phyloP scores from a whole-genome alignment of 805 yeast genomes.

The Saccharomycopsis microspora region DNA sequence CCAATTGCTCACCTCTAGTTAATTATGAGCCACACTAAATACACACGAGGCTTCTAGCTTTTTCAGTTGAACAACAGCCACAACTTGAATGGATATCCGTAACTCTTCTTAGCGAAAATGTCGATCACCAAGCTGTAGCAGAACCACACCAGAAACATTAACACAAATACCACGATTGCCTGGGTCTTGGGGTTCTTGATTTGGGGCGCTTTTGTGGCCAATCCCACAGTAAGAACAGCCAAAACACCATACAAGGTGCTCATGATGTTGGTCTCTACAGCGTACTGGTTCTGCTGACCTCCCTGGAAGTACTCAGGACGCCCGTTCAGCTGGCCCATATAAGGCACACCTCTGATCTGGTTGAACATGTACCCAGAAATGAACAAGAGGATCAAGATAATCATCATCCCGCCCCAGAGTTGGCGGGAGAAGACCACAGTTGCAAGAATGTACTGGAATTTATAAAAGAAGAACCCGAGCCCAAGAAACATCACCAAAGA shows the following conservation, averaged over 20 bases:
- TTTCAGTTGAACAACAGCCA: constrained; percentile 22
- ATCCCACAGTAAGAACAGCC: constrained; percentile 45
- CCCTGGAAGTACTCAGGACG: constrained; percentile 36
- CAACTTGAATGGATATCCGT: constrained; percentile 68
- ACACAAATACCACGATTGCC: constrained; percentile 34
- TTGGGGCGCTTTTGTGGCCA: constrained; percentile 47
- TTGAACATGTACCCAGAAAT: constrained; percentile 91
- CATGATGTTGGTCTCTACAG: constrained; percentile 81
- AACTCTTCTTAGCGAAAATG: constrained; percentile 59
- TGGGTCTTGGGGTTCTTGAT: constrained; percentile 34
- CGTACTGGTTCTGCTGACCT: constrained; percentile 71
- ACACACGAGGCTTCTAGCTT: too few species aligned
- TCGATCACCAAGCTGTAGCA: constrained; percentile 53
- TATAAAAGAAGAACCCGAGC: constrained; percentile 19
- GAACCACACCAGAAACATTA: constrained; percentile 36
- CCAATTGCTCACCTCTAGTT: too few species aligned
- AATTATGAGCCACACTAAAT: too few species aligned
- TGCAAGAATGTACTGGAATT: constrained; percentile 25
- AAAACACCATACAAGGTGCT: constrained; percentile 62
- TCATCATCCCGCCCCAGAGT: constrained; percentile 63
- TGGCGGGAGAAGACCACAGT: constrained; percentile 37
- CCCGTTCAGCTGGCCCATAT: constrained; percentile 33
- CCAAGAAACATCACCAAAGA: constrained; percentile 26
- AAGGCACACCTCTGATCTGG: constrained; percentile 61
- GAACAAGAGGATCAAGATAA: constrained; percentile 59